Evolutionary conservation across 2,329 filamentous ascomycete genomes (phyloP).

Genomic region (Blastomyces silverae): DNA sequence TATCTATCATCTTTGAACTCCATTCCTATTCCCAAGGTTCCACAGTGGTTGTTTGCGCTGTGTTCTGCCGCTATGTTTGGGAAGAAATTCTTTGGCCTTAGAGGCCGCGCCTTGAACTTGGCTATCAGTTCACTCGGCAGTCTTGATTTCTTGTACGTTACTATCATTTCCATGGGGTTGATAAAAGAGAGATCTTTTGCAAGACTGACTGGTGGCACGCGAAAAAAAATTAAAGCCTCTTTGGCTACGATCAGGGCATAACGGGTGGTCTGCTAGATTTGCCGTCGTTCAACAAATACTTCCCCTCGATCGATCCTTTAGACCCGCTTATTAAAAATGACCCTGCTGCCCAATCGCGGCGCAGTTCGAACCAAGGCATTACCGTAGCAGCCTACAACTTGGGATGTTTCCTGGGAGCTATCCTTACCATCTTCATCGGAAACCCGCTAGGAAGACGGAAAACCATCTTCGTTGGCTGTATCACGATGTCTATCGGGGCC

Average conservation of each 20-base stretch:
- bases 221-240: conserved; percentile 23
- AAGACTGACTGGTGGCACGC: background rate
- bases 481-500: conserved; percentile 24
- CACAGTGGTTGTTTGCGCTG: conserved; percentile 1
- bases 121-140: conserved; percentile 9
- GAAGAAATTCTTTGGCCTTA: background rate
- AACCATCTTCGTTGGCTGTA: conserved; percentile 24
- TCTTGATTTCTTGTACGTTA: conserved; percentile 13
- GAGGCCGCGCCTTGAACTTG: conserved; percentile 3
- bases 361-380: conserved; percentile 27
- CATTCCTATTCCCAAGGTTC: background rate
- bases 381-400: conserved; percentile 32
- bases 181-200: too few species aligned
- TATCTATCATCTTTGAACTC: background rate
- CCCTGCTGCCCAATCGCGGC: background rate
- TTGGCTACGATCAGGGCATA: conserved; percentile 41
- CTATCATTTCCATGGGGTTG: background rate
- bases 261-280: conserved; percentile 42
- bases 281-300: conserved; percentile 37
- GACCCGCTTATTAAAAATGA: background rate
- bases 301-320: conserved; percentile 36
- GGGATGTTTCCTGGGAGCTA: conserved; percentile 25
- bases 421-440: conserved; percentile 23
- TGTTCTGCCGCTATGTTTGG: background rate
- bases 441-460: conserved; percentile 23